Base-by-base conservation (phyloP, 768 basidiomycete genomes). In the Strobilomyces echinocephalus region DNA sequence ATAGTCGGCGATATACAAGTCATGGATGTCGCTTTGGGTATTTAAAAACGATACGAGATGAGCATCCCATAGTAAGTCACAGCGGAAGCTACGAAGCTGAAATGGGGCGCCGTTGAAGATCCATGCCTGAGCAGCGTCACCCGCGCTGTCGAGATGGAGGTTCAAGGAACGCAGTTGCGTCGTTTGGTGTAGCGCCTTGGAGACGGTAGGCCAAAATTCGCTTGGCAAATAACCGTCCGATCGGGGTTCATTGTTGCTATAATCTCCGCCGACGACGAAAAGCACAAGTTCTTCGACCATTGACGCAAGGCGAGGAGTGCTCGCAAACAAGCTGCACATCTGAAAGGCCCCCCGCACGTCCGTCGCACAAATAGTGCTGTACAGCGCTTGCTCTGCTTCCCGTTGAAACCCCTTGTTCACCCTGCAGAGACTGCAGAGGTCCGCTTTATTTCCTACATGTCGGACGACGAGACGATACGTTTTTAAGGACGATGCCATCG, bases 61-160 rank as follows among this genome's bases (percentile, higher is more conserved):
- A 15, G 57, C 53, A 60, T 85, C 83, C 85, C 85, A 87, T 55
- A 78, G 74, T 40, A 87, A 73, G 63, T 87, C 85, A 62, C 83
- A 85, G 57, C 82, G 80, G 54, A 87, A 83, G 16, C 72, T 74
- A 33, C 70, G 76, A n/a, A 87, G 79, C 31, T 70, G 78, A 59
- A 86, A 87, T 1, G 69, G 64, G 53, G 75, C 77, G 2, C 65
- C 68, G 4, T 67, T 47, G 9, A 76, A 65, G 41, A 75, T 68
- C 75, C 75, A 75, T 1, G 75, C 68, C 12, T 64, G 61, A 20
- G 65, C 63, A 24, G 56, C 33, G 16, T 72, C 64, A 16, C 56
- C 48, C 12, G 58, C 63, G 34, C 52, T 58, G 28, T 69, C 62
- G 18, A 75, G 41, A 56, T 79, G 73, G 45, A 87, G 71, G 56